Evolutionary conservation across 1,284 basidiomycete genomes (phyloP).

Genomic region (Ceratobasidium sp.): DNA sequence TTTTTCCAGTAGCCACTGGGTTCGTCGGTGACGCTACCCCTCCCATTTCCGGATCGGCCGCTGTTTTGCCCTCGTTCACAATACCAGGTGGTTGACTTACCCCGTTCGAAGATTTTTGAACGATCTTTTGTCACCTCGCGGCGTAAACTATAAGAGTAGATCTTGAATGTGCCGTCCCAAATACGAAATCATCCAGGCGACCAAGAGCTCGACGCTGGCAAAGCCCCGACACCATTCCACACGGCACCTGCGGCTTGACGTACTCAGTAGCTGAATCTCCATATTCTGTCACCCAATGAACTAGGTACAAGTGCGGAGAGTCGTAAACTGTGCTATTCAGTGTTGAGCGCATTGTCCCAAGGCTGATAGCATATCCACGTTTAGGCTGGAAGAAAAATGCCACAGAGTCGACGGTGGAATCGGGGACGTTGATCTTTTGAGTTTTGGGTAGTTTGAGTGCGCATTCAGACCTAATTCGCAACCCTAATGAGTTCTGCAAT

Average conservation of each 20-base stretch:
- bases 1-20: too few species aligned
- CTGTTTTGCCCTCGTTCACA: too few species aligned
- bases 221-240: too few species aligned
- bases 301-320: background rate
- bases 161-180: background rate
- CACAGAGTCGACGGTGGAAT: background rate
- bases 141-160: background rate
- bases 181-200: background rate
- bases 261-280: background rate
- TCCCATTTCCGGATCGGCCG: too few species aligned
- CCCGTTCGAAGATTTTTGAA: too few species aligned
- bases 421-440: background rate
- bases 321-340: background rate
- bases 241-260: background rate
- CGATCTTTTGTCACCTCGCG: background rate
- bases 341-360: too few species aligned
- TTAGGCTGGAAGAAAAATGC: background rate
- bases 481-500: background rate
- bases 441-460: background rate
- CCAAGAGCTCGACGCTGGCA: too few species aligned
- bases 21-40: too few species aligned
- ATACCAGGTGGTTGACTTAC: too few species aligned
- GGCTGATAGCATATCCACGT: background rate
- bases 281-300: conserved; percentile 1
- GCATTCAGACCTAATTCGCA: background rate